phyloP scores from a whole-genome alignment of 2,329 filamentous ascomycete species.

The Calonectria pteridis region DNA sequence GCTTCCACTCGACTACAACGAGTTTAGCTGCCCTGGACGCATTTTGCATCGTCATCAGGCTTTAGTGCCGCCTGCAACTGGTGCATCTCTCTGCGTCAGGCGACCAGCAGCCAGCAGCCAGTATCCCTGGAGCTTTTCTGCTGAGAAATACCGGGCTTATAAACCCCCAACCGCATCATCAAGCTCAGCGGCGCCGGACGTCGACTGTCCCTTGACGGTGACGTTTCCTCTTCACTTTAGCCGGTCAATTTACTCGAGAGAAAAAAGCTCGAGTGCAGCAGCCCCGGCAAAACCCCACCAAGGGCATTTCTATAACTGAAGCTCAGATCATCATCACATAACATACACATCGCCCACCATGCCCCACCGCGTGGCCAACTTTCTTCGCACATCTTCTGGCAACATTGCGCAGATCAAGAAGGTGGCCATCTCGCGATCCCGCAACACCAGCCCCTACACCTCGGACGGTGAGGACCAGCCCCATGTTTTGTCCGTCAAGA shows the following conservation, averaged over 20 bases:
- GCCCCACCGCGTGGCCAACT: constrained; percentile 70
- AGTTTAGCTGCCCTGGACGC: constrained; percentile 22
- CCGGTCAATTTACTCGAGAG: constrained; percentile 10
- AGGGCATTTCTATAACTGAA: neutral
- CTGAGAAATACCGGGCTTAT: constrained; percentile 4
- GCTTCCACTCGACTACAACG: constrained; percentile 14
- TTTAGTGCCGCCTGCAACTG: constrained; percentile 16
- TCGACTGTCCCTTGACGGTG: constrained; percentile 18
- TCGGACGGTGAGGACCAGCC: constrained; percentile 53
- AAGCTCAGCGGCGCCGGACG: constrained; percentile 23
- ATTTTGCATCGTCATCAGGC: constrained; percentile 22
- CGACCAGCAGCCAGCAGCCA: constrained; percentile 7
- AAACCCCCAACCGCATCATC: constrained; percentile 10
- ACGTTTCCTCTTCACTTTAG: constrained; percentile 4
- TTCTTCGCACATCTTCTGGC: constrained; percentile 69
- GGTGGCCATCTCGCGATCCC: constrained; percentile 46
- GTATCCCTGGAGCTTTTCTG: neutral
- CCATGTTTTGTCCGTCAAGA: constrained; percentile 49
- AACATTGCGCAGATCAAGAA: constrained; percentile 65
- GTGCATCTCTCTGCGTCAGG: constrained; percentile 21
- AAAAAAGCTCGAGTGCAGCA: constrained; percentile 6
- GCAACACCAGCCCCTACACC: constrained; percentile 49
- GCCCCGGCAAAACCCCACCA: neutral
- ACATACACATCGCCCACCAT: constrained; percentile 51
- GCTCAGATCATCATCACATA: neutral